Evolutionary conservation across 805 yeast genomes (phyloP).

Genomic region (Candida loeiensis): DNA sequence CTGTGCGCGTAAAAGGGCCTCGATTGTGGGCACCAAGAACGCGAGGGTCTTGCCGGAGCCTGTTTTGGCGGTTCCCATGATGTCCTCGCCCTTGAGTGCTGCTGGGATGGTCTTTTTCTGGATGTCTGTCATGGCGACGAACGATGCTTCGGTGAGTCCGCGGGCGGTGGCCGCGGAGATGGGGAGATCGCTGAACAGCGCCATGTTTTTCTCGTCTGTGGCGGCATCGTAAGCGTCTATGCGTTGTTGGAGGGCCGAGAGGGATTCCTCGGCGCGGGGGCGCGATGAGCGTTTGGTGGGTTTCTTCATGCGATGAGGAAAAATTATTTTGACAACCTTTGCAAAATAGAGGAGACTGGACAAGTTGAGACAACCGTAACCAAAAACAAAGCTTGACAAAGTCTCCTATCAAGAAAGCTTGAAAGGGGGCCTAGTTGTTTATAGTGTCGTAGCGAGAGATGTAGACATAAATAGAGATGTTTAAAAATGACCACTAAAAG

Average conservation of each 20-base stretch:
- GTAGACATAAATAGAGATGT: no score
- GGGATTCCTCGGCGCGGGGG: conserved; percentile 28
- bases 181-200: conserved; percentile 76
- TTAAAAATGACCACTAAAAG: no score
- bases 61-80: conserved; percentile 85
- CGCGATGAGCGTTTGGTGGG: no score
- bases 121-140: conserved; percentile 76
- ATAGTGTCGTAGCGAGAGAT: no score
- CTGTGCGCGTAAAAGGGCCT: conserved; percentile 59
- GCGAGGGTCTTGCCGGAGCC: conserved; percentile 91
- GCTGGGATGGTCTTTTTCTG: conserved; percentile 76
- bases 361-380: no score
- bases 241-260: conserved; percentile 44
- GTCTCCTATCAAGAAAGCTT: no score
- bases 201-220: conserved; percentile 19
- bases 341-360: no score
- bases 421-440: no score
- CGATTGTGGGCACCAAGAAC: conserved; percentile 76
- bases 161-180: conserved; percentile 57
- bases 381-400: no score
- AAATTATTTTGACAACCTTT: no score
- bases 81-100: conserved; percentile 72
- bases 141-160: conserved; percentile 79
- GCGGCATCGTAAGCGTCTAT: conserved; percentile 54
- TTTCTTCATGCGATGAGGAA: conserved; percentile 5